Evolutionary conservation across 139 green algal species (phyloP).

Genomic region (Chlamydomonas eustigma): DNA sequence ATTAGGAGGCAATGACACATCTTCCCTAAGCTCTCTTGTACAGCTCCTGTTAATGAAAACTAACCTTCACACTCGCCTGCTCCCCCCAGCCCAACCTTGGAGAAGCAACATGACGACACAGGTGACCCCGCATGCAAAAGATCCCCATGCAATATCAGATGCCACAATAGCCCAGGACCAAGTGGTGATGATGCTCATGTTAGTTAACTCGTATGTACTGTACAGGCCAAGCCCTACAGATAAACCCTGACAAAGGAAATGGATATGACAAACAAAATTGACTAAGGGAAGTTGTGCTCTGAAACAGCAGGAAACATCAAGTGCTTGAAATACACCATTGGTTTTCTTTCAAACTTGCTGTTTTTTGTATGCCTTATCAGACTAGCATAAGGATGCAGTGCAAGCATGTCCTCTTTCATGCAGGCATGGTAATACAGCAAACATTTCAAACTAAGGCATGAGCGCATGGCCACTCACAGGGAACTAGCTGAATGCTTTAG

Average conservation of each 20-base stretch:
- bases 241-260: neutral
- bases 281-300: no score
- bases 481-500: no score
- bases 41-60: no score
- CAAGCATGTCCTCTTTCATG: no score
- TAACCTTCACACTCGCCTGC: no score
- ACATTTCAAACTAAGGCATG: no score
- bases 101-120: slow-evolving; percentile 6
- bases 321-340: neutral
- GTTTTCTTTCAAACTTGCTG: neutral
- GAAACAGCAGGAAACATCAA: neutral
- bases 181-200: slow-evolving; percentile 2
- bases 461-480: no score
- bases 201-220: slow-evolving; percentile 17
- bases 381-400: neutral
- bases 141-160: slow-evolving; percentile 3
- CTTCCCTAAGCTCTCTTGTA: no score
- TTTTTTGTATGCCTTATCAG: neutral
- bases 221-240: neutral
- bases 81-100: neutral
- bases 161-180: slow-evolving; percentile 3
- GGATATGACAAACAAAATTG: no score
- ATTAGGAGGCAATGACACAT: no score
- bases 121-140: neutral
- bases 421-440: no score